Evolutionary conservation across 139 green algal genomes (phyloP).

Genomic region (Coelastrella sp.): DNA sequence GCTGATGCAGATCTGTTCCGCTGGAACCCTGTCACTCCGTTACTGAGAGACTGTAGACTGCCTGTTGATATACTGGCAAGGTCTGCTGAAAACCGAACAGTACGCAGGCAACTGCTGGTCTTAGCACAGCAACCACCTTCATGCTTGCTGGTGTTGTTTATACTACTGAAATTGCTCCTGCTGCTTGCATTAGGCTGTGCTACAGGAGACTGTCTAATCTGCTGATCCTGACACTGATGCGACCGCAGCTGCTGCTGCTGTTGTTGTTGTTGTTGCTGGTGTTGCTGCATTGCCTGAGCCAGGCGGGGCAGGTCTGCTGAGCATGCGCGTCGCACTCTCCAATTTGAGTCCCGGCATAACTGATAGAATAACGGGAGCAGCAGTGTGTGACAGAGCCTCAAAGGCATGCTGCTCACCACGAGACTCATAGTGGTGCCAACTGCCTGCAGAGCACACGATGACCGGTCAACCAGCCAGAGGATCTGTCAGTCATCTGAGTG

Average conservation of each 20-base stretch:
- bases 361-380: slow-evolving; percentile 46
- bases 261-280: slow-evolving; percentile 29
- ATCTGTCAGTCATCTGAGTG: too few relatives aligned
- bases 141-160: not conserved
- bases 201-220: not conserved
- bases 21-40: not conserved
- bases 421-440: slow-evolving; percentile 44
- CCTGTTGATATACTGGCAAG: not conserved
- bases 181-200: not conserved
- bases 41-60: not conserved
- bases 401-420: slow-evolving; percentile 13
- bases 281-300: slow-evolving; percentile 32
- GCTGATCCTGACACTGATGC: not conserved
- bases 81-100: not conserved
- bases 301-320: slow-evolving; percentile 41
- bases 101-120: slow-evolving; percentile 35
- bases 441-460: slow-evolving; percentile 1
- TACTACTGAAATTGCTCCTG: slow-evolving; percentile 9
- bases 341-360: slow-evolving; percentile 46
- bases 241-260: slow-evolving; percentile 26
- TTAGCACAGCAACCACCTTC: slow-evolving; percentile 14
- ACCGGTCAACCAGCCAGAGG: not conserved
- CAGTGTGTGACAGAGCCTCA: slow-evolving; percentile 18
- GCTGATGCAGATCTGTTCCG: slow-evolving; percentile 1
- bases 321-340: slow-evolving; percentile 40